Evolutionary conservation across 306 rosid genomes (phyloP).

Genomic region (Lablab purpureus): DNA sequence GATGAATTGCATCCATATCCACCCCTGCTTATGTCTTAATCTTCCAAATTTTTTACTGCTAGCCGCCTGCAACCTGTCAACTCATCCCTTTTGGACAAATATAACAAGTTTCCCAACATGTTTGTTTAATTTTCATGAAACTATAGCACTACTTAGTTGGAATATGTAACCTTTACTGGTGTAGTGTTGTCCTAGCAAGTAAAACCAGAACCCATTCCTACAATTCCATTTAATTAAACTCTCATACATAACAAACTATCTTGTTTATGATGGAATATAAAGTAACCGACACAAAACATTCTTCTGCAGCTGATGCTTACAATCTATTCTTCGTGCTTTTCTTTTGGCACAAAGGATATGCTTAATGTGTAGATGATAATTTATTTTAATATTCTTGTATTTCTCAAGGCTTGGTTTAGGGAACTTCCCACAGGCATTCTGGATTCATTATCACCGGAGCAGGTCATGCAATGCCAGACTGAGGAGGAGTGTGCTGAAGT

Average conservation of each 20-base stretch:
- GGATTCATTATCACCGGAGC: slow-evolving; percentile 77
- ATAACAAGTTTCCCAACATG: slow-evolving; percentile 1
- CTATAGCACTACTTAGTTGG: background rate
- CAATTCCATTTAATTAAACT: slow-evolving; percentile 22
- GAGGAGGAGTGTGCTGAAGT: slow-evolving; percentile 80
- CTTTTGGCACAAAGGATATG: slow-evolving; percentile 4
- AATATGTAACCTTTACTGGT: background rate
- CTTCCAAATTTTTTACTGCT: background rate
- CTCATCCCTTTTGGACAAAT: background rate
- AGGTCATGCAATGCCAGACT: slow-evolving; percentile 79
- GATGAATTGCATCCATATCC: background rate
- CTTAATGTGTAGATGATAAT: slow-evolving; percentile 6
- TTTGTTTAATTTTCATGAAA: slow-evolving; percentile 11
- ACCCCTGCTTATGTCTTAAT: background rate
- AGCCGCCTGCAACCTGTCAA: background rate
- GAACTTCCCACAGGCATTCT: slow-evolving; percentile 83
- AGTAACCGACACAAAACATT: background rate
- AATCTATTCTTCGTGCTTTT: slow-evolving; percentile 3
- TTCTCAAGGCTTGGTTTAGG: slow-evolving; percentile 87
- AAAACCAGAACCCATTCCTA: slow-evolving; percentile 25
- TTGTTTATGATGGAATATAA: slow-evolving; percentile 13
- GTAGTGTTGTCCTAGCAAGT: slow-evolving; percentile 16
- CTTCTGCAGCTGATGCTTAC: background rate
- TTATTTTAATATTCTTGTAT: slow-evolving; percentile 43
- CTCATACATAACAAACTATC: slow-evolving; percentile 7